Percentiles rank a stretch among this genome's conserved stretches.
Evolutionary conservation across 2,329 filamentous ascomycete species (phyloP).

Genomic region (Coccinonectria pachysandricola): DNA sequence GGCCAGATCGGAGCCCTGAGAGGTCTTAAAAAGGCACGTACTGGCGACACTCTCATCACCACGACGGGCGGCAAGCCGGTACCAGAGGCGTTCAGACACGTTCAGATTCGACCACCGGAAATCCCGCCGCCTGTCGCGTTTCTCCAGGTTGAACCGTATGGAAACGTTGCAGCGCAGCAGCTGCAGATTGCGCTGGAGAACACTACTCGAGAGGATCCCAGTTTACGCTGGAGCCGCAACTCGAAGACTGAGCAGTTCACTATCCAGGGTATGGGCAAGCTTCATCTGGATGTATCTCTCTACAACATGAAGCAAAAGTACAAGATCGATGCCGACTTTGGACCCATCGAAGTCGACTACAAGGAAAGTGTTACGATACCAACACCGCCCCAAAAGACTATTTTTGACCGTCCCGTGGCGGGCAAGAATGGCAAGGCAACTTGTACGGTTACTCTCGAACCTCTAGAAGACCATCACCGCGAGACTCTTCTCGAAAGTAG

Average conservation of each 20-base stretch:
- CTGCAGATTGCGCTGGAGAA: slow-evolving; percentile 67
- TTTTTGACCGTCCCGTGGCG: slow-evolving; percentile 71
- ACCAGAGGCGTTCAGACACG: slow-evolving; percentile 55
- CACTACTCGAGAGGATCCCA: slow-evolving; percentile 84
- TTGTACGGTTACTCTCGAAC: slow-evolving; percentile 59
- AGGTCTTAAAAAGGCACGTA: slow-evolving; percentile 82
- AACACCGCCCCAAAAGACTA: slow-evolving; percentile 45
- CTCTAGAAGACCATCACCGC: slow-evolving; percentile 36
- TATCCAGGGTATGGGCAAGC: slow-evolving; percentile 89
- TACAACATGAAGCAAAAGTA: slow-evolving; percentile 83
- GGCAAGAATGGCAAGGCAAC: slow-evolving; percentile 70
- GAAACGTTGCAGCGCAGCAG: slow-evolving; percentile 67
- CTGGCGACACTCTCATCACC: slow-evolving; percentile 81
- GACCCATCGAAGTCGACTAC: slow-evolving; percentile 90
- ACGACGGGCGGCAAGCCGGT: slow-evolving; percentile 54
- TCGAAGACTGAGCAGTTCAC: slow-evolving; percentile 89
- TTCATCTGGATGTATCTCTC: slow-evolving; percentile 87
- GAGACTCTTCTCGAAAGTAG: slow-evolving; percentile 30
- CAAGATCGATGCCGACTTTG: slow-evolving; percentile 78
- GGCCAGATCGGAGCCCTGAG: slow-evolving; percentile 93
- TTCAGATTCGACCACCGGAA: slow-evolving; percentile 79
- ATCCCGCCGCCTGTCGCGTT: slow-evolving; percentile 95
- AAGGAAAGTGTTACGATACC: slow-evolving; percentile 63
- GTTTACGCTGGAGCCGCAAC: slow-evolving; percentile 72
- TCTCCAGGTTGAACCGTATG: slow-evolving; percentile 77